Evolutionary conservation across 495 filamentous ascomycete species (phyloP), one percentile per base, ranked within the genome.

Genomic region (Penicillium longicatenatum): DNA sequence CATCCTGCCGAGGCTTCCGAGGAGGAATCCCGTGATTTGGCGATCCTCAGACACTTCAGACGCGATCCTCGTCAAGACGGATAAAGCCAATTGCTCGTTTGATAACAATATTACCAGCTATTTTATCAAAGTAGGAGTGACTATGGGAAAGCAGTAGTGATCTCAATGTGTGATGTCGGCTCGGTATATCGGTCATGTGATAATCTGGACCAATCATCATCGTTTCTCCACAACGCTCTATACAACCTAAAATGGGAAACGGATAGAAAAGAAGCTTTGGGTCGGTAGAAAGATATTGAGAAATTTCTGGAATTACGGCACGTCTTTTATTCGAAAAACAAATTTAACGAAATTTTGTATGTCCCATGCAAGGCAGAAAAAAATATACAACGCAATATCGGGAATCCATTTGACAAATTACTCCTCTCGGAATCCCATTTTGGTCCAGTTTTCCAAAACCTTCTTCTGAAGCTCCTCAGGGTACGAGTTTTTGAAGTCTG

Each of bases 401-500:
- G n/a, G n/a, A n/a, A n/a, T n/a, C n/a, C n/a, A n/a, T n/a, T n/a
- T n/a, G n/a, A 6, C 26, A 26, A 6, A 26, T 50, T 62, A 67
- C 33, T 70, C 61, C 54, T 60, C 58, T 5, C 54, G 37, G 50
- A 73, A 73, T n/a, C 70, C 72, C 67, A 72, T 61, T 46, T 52
- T 41, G 6, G 64, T 64, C 75, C 75, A 76, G n/a, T 62, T 69
- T 0, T 22, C 56, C 43, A 65, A 44, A 8, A 76, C 68, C 48
- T 65, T 71, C 45, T 58, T 43, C 66, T 78, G 70, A 0, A 78
- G 7, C n/a, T 69, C 63, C 47, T 70, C 65, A 0, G 73, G 68
- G 52, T 71, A 78, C 2, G 67, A 70, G 12, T 66, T 39, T 50
- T 71, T 56, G 44, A 78, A 78, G 42, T 72, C 67, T 16, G 68